phyloP scores from a whole-genome alignment of 805 yeast genomes.

The Lipomyces sp. region DNA sequence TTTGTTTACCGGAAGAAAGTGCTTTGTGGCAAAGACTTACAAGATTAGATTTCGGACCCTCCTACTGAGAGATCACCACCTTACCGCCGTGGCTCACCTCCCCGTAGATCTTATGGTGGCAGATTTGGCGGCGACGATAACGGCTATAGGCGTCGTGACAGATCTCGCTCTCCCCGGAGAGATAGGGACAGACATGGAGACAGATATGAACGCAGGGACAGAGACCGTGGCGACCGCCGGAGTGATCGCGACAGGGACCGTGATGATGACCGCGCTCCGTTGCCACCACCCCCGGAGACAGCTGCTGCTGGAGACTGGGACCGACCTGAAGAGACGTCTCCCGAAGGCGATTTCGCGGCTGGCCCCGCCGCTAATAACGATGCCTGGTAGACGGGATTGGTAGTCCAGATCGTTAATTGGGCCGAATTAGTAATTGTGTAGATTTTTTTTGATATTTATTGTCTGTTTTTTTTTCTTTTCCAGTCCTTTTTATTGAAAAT shows the following conservation, averaged over 20 bases:
- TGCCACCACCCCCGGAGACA: slow-evolving; percentile 25
- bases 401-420: neutral
- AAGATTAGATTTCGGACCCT: slow-evolving; percentile 15
- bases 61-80: slow-evolving; percentile 42
- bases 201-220: slow-evolving; percentile 38
- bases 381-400: slow-evolving; percentile 13
- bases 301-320: slow-evolving; percentile 24
- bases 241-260: slow-evolving; percentile 26
- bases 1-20: neutral
- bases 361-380: slow-evolving; percentile 15
- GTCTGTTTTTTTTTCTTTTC: neutral
- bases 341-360: slow-evolving; percentile 10
- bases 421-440: neutral
- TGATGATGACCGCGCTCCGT: slow-evolving; percentile 30
- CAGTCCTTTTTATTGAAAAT: neutral
- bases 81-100: slow-evolving; percentile 33
- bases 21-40: neutral
- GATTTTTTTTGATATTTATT: neutral
- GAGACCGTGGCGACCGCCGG: slow-evolving; percentile 56
- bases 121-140: slow-evolving; percentile 36
- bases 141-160: slow-evolving; percentile 25
- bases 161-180: slow-evolving; percentile 32
- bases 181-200: slow-evolving; percentile 33
- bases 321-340: slow-evolving; percentile 5
- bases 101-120: slow-evolving; percentile 31